These are phyloP conservation scores for Hypoxylon intermedium DNA, from an alignment of 495 filamentous ascomycete species.

Conservation along the genomic window DNA sequence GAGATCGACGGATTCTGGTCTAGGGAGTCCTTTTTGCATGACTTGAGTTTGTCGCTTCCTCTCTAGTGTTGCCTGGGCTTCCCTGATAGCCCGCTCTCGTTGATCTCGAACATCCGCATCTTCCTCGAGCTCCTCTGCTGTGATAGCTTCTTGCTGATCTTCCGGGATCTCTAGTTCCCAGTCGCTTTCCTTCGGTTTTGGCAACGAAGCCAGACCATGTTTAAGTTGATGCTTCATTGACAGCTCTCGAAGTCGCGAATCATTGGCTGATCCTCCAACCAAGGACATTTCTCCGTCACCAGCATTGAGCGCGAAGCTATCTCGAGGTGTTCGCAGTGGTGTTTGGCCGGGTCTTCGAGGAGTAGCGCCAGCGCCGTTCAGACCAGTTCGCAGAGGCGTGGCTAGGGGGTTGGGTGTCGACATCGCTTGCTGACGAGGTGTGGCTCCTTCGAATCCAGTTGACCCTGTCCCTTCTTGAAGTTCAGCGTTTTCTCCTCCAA, in stretches of 20 bases:
- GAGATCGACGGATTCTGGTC: conserved; percentile 76
- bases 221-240: conserved; percentile 73
- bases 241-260: conserved; percentile 76
- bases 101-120: conserved; percentile 85
- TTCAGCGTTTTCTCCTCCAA: conserved; percentile 93
- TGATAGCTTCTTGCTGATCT: conserved; percentile 70
- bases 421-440: conserved; percentile 79
- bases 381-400: conserved; percentile 80
- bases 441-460: conserved; percentile 86
- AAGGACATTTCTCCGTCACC: conserved; percentile 69
- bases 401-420: conserved; percentile 94
- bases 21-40: conserved; percentile 81
- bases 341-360: conserved; percentile 79
- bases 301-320: conserved; percentile 84
- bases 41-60: conserved; percentile 86
- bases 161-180: conserved; percentile 93
- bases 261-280: conserved; percentile 77
- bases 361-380: conserved; percentile 73
- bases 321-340: conserved; percentile 88
- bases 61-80: conserved; percentile 77
- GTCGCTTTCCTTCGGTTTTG: conserved; percentile 88
- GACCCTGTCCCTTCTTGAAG: conserved; percentile 80
- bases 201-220: conserved; percentile 78
- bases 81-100: conserved; percentile 68
- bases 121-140: conserved; percentile 68